Evolutionary conservation across 2,329 filamentous ascomycete species (phyloP), one percentile per base, ranked within the genome.

Genomic region (Amauroascus niger): DNA sequence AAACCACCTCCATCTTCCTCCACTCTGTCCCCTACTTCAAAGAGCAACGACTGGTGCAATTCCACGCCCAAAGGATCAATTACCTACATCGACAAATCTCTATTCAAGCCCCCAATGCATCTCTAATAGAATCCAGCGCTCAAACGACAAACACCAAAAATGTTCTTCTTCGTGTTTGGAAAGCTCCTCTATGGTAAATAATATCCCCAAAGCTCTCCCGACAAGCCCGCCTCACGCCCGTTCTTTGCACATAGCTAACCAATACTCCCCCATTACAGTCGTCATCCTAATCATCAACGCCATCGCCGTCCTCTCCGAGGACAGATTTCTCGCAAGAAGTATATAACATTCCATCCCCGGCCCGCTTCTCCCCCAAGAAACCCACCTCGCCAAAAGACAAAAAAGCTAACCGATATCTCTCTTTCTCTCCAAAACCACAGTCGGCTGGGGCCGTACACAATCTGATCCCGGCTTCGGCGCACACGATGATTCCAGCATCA

Each of bases 261-360:
- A 56, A 57, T 52, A 53, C n/a, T n/a, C n/a, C 51, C 6, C 13
- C 37, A 9, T 20, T 57, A 28, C 57, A 89, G 87, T 91, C 61
- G 79, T 82, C 62, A 78, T 95, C 68, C 87, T 97, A 65, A 80
- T 97, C 67, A 83, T 93, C 72, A 98, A 98, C 72, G 88, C 88
- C 61, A 85, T 97, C 67, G 88, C 90, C 59, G 83, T 96, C 66
- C 85, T 97, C 60, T 95, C 88, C 63, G 90, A 95, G 80, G 89
- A 95, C 73, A 86, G 89, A 58, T 95, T 95, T 71, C 86, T 95
- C 61, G 86, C 84, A 54, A 82, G 88, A 71, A 89, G 73, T 84
- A 82, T 71, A 57, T 18, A 30, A 30, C 39, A 40, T 32, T 6
- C 30, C 11, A 13, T 8, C 20, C 32, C 4, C 32, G 13, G 5